Evolutionary conservation across 306 rosid species (phyloP), one percentile per base, ranked within the genome.

Genomic region (Carpinus viminea): DNA sequence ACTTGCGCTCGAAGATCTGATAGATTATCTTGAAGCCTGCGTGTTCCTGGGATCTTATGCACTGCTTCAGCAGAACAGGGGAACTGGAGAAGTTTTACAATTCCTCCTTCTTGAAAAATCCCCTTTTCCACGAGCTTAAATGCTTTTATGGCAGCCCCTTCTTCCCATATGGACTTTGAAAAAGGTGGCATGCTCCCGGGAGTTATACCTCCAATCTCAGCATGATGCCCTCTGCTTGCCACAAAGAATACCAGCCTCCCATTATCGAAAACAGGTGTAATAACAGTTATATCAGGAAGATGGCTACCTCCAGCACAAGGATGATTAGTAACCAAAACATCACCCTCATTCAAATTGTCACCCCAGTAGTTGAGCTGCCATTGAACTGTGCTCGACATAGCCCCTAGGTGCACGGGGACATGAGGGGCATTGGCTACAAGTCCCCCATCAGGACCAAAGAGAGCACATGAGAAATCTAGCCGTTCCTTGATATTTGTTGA

Each of bases 121-220:
- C 98, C 97, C 75, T 85, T 88, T 72, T 92, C 97, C 21, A 92
- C 96, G n/a, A 92, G 98, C 85, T 95, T 95, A 74, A 90, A 92
- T 43, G 97, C 89, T 89, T 92, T 94, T 60, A 94, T 88, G 57
- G 95, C 90, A 82, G 97, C 92, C 78, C 98, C 96, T 85, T 94
- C 97, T 88, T 94, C 95, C 91, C 89, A 91, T 81, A 94, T 91
- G 60, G 88, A 86, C 84, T 94, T 94, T 57, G 98, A 92, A 81
- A 92, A 94, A 18, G 95, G 97, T 8, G 98, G 98, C 95, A 92
- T 94, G 88, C 97, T 94, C 76, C 97, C 97, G 18, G 98, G 98
- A 78, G 98, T 92, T 26, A 90, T 89, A 45, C 97, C 92, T 71
- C 98, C 98, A 1, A 92, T 86, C 89, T 94, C 98, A 4, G 97